Evolutionary conservation across 2,329 filamentous ascomycete genomes (phyloP), one percentile per base, ranked within the genome.

Genomic region (Penicillium sclerotiorum): DNA sequence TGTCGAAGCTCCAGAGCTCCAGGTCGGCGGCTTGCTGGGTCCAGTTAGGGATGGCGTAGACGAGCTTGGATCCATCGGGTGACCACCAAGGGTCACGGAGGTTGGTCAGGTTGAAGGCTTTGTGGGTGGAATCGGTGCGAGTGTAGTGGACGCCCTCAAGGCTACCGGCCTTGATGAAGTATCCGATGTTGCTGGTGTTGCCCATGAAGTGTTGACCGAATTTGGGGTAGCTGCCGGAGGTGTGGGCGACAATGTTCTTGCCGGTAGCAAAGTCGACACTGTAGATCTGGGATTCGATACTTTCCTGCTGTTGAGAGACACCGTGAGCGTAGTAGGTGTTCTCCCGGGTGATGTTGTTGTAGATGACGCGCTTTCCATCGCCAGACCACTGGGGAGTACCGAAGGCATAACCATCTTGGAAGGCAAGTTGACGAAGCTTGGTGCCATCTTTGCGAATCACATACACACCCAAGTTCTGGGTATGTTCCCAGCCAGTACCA

Each of bases 241-340:
- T 70, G 55, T 21, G 67, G 55, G 18, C 62, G 46, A 30, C 63
- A 50, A 35, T 23, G 53, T 74, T 64, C 7, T 46, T 46, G 0
- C 73, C 70, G 1, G 72, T 76, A 4, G 66, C 68, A 30, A 76
- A 65, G 45, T 76, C 73, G 1, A 77, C 68, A 1, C 69, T 67
- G 4, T 57, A 59, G 17, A 64, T 60, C 61, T 18, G 55, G n/a
- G 37, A 36, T 20, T 27, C 22, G 2, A 50, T n/a, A 7, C 6
- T 8, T 17, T 47, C 41, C 32, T 47, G 46, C 18, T 58, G 56
- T 7, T 52, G 55, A 5, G 54, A 56, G 13, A 45, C 46, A n/a
- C 61, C 50, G 44, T 75, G 75, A 5, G 71, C 65, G 27, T 65
- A 60, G 53, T 68, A 77, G 0, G 73, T 76, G 5, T 63, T 21